phyloP scores from a whole-genome alignment of 163 green algal genomes.

The Scenedesmus sp. region DNA sequence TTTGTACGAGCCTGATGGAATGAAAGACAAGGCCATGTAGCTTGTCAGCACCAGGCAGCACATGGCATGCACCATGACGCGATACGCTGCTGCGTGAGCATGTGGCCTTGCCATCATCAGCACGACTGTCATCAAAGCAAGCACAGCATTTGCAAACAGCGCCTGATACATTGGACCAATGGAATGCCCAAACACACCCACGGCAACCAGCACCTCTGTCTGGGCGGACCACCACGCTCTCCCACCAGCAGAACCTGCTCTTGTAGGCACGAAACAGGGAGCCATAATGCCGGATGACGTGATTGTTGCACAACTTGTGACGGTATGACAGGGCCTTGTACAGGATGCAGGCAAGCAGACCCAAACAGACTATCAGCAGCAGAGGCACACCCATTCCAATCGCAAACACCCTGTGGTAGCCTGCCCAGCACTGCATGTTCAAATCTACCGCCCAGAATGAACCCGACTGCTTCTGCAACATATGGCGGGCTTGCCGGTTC shows the following conservation, averaged over 20 bases:
- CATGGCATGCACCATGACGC: neutral
- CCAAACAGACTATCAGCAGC: slow-evolving; percentile 5
- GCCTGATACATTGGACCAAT: slow-evolving; percentile 5
- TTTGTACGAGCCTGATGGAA: neutral
- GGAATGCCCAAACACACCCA: slow-evolving; percentile 23
- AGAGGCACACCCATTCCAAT: neutral
- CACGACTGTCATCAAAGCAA: neutral
- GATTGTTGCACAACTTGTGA: neutral
- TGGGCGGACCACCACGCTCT: slow-evolving; percentile 3
- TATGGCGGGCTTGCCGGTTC: neutral
- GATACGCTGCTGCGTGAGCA: neutral
- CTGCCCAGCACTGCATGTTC: neutral
- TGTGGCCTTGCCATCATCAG: slow-evolving; percentile 20
- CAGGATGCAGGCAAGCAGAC: neutral
- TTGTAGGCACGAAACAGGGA: slow-evolving; percentile 9
- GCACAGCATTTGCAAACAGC: neutral
- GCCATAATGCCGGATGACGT: slow-evolving; percentile 16
- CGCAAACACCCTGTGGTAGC: slow-evolving; percentile 9
- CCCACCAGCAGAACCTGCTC: slow-evolving; percentile 20
- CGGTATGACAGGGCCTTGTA: neutral
- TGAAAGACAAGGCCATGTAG: slow-evolving; percentile 5
- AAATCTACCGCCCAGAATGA: slow-evolving; percentile 17
- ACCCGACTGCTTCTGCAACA: slow-evolving; percentile 7
- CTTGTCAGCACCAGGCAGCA: slow-evolving; percentile 19
- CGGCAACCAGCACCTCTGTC: slow-evolving; percentile 23